Percentiles rank a stretch among this genome's conserved stretches.
These are phyloP conservation scores for Alternaria conjuncta DNA, from an alignment of 2,329 filamentous ascomycete genomes.

Conservation along the genomic window DNA sequence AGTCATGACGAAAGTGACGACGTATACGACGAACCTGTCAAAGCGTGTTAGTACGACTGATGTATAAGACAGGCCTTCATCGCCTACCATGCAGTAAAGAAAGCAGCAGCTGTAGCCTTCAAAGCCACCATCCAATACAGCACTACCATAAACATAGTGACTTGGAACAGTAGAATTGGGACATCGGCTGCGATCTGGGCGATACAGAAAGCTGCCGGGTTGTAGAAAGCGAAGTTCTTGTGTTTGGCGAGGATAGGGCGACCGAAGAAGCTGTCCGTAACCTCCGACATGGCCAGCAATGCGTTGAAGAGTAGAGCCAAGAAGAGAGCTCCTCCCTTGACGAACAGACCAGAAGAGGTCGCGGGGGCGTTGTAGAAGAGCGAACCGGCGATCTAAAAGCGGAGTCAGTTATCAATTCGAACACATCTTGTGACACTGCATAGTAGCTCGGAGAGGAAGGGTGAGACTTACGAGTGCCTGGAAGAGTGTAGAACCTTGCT, in stretches of 20 bases:
- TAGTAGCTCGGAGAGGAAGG: not conserved
- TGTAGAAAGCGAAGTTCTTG: constrained; percentile 82
- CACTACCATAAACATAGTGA: constrained; percentile 64
- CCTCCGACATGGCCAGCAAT: constrained; percentile 69
- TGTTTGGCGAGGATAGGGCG: constrained; percentile 89
- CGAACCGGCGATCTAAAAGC: constrained; percentile 64
- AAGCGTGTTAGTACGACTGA: not conserved
- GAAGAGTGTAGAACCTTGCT: constrained; percentile 63
- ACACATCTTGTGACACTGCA: not conserved
- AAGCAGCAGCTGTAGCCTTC: constrained; percentile 71
- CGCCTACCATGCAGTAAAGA: constrained; percentile 82
- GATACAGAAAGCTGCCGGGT: constrained; percentile 76
- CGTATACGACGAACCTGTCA: constrained; percentile 14
- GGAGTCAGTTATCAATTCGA: not conserved
- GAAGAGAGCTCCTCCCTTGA: constrained; percentile 70
- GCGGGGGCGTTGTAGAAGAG: constrained; percentile 70
- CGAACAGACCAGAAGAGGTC: constrained; percentile 66
- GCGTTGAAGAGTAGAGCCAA: constrained; percentile 68
- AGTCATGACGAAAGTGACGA: constrained; percentile 68
- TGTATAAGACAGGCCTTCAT: constrained; percentile 56
- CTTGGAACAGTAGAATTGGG: constrained; percentile 64
- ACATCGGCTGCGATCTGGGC: constrained; percentile 70
- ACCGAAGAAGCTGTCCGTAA: constrained; percentile 63
- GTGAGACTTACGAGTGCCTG: constrained; percentile 54
- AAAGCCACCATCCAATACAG: constrained; percentile 87